Percentiles rank a stretch among this genome's conserved stretches.
phyloP scores from a whole-genome alignment of 805 yeast species.

The Candida taoyuanica region DNA sequence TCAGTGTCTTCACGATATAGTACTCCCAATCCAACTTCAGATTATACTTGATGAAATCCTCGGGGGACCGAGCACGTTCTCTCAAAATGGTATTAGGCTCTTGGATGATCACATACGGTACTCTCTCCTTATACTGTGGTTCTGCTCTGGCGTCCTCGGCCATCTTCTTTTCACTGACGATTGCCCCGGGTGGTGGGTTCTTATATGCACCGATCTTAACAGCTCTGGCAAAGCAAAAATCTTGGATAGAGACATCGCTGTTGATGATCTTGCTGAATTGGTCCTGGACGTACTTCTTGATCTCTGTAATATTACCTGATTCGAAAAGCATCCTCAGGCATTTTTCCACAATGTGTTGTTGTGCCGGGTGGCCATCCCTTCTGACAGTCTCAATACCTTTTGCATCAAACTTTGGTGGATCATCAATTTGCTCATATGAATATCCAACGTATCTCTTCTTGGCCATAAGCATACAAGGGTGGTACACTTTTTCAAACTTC shows the following conservation, averaged over 20 bases:
- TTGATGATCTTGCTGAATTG: slow-evolving; percentile 64
- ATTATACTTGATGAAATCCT: slow-evolving; percentile 49
- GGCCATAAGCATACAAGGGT: slow-evolving; percentile 75
- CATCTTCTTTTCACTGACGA: slow-evolving; percentile 60
- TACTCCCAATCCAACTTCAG: slow-evolving; percentile 72
- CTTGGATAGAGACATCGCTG: slow-evolving; percentile 67
- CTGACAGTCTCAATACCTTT: slow-evolving; percentile 95
- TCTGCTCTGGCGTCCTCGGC: slow-evolving; percentile 64
- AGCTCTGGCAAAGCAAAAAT: slow-evolving; percentile 88
- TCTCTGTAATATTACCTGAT: slow-evolving; percentile 61
- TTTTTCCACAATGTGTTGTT: slow-evolving; percentile 74
- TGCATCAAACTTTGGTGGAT: slow-evolving; percentile 75
- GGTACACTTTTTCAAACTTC: slow-evolving; percentile 90
- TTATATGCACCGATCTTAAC: slow-evolving; percentile 83
- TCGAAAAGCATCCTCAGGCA: slow-evolving; percentile 66
- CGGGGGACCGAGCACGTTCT: slow-evolving; percentile 79
- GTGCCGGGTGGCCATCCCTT: slow-evolving; percentile 93
- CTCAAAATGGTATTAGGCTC: slow-evolving; percentile 56
- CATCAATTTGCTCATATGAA: slow-evolving; percentile 53
- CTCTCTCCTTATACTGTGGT: slow-evolving; percentile 86
- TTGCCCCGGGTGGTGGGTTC: slow-evolving; percentile 89
- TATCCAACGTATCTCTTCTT: slow-evolving; percentile 93
- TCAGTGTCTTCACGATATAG: slow-evolving; percentile 74
- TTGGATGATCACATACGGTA: slow-evolving; percentile 76
- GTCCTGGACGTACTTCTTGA: slow-evolving; percentile 57